Evolutionary conservation across 2,329 filamentous ascomycete genomes (phyloP), one percentile per base, ranked within the genome.

Genomic region (Coniochaeta prunicola): DNA sequence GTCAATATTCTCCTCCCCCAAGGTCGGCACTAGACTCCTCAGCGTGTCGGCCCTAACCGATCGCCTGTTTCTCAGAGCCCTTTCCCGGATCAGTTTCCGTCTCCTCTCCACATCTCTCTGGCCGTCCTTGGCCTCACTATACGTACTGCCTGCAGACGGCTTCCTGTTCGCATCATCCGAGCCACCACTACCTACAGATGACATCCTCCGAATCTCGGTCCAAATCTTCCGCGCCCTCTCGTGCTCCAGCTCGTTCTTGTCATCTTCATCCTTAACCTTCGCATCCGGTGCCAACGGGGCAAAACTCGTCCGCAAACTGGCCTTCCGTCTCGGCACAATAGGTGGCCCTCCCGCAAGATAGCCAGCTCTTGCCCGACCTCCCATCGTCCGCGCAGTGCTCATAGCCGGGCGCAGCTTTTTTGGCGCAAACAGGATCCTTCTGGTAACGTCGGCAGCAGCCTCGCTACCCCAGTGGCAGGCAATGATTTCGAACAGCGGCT

Each of bases 381-480:
- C 3, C 36, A 60, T 6, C n/a, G 26, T 57, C 19, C 36, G 6
- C 21, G 55, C 24, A 17, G n/a, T 57, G 5, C 38, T 19, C 24
- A 42, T 50, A 12, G 21, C 36, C 33, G 6, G 8, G 2, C 24
- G 9, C 36, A 3, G 2, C 24, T 13, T 13, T 26, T 13, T 21
- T 26, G 45, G 45, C n/a, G 10, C 26, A 36, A 26, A 26, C n/a
- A 19, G 2, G 15, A 70, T 66, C 4, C 68, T 71, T 42, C 71
- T 68, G 64, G 80, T 74, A 58, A 76, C 72, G 45, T 77, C 70
- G 17, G 68, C 69, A 4, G 79, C 79, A 6, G 74, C 77, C 13
- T 72, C 66, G 3, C 69, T 63, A 0, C 79, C 80, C 81, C 75
- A 84, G 64, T 82, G 75, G 21, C 74, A 72, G 53, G 76, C 71